phyloP scores from a whole-genome alignment of 2,329 filamentous ascomycete genomes.

The Didymella segeticola region DNA sequence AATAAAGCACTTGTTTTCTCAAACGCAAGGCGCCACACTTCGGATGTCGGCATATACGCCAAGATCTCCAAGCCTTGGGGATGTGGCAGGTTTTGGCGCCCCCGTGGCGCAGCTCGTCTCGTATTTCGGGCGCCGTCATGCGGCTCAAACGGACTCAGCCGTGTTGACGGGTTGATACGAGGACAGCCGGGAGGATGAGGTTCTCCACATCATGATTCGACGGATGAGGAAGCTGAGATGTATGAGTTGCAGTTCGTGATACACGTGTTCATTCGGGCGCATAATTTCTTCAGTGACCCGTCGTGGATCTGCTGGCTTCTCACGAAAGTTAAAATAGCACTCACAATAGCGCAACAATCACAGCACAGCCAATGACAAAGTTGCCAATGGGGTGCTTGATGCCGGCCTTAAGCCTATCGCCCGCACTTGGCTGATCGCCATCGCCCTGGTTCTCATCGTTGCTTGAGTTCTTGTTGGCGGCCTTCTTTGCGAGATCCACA shows the following conservation, averaged over 20 bases:
- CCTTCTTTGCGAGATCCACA: slow-evolving; percentile 26
- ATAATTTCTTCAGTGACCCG: slow-evolving; percentile 18
- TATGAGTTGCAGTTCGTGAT: slow-evolving; percentile 25
- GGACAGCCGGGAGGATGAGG: slow-evolving; percentile 20
- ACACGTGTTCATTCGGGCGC: slow-evolving; percentile 2
- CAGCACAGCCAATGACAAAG: slow-evolving; percentile 27
- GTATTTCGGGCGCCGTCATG: not conserved
- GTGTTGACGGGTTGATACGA: slow-evolving; percentile 30
- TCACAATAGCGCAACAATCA: slow-evolving; percentile 32
- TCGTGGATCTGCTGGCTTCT: slow-evolving; percentile 20
- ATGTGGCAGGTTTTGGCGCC: not conserved
- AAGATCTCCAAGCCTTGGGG: slow-evolving; percentile 5
- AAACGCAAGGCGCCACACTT: not conserved
- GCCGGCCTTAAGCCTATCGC: slow-evolving; percentile 27
- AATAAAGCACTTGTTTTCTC: not conserved
- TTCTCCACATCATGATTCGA: slow-evolving; percentile 31
- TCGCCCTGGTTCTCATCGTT: slow-evolving; percentile 14
- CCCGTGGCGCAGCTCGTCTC: not conserved
- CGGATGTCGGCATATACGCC: slow-evolving; percentile 8
- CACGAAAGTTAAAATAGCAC: slow-evolving; percentile 9
- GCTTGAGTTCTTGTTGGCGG: slow-evolving; percentile 16
- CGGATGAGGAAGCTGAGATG: slow-evolving; percentile 28
- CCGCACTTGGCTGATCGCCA: slow-evolving; percentile 22
- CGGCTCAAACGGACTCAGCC: slow-evolving; percentile 22
- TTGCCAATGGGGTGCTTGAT: slow-evolving; percentile 33